phyloP scores from a whole-genome alignment of 257 asterid genomes.

The Petunia axillaris region DNA sequence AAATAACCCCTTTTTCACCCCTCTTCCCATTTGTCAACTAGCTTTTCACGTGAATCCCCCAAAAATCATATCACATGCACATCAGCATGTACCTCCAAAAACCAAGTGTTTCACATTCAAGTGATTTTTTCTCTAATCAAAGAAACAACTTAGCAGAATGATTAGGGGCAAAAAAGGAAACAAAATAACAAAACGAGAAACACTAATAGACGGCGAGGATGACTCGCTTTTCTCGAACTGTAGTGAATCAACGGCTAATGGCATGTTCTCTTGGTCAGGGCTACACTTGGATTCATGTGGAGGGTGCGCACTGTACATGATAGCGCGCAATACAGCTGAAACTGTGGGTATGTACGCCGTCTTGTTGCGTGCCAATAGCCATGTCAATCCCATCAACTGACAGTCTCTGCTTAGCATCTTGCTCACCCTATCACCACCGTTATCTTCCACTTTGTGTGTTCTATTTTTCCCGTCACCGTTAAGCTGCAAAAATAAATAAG shows the following conservation, averaged over 20 bases:
- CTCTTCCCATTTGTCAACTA: constrained; percentile 42
- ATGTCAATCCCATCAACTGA: constrained; percentile 98
- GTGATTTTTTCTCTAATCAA: background rate
- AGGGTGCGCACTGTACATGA: constrained; percentile 91
- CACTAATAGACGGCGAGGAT: constrained; percentile 26
- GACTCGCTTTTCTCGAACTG: constrained; percentile 71
- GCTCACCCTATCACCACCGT: constrained; percentile 58
- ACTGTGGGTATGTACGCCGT: constrained; percentile 97
- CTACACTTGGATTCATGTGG: constrained; percentile 86
- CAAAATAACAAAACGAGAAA: background rate
- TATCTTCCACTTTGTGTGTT: constrained; percentile 39
- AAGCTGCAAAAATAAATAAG: constrained; percentile 40
- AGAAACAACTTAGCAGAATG: background rate
- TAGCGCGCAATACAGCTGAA: constrained; percentile 96
- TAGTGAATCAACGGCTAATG: constrained; percentile 90
- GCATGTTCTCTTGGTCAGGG: constrained; percentile 99
- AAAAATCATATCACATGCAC: constrained; percentile 37
- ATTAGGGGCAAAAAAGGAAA: constrained; percentile 60
- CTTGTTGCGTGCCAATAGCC: constrained; percentile 97
- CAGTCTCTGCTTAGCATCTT: constrained; percentile 82
- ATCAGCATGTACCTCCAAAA: background rate
- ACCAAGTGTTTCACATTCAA: background rate
- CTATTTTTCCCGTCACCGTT: constrained; percentile 75
- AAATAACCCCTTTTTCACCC: constrained; percentile 45
- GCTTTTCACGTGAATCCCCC: constrained; percentile 64